Evolutionary conservation across 441 rosid genomes (phyloP), one percentile per base, ranked within the genome.

Genomic region (Adansonia grandidieri): DNA sequence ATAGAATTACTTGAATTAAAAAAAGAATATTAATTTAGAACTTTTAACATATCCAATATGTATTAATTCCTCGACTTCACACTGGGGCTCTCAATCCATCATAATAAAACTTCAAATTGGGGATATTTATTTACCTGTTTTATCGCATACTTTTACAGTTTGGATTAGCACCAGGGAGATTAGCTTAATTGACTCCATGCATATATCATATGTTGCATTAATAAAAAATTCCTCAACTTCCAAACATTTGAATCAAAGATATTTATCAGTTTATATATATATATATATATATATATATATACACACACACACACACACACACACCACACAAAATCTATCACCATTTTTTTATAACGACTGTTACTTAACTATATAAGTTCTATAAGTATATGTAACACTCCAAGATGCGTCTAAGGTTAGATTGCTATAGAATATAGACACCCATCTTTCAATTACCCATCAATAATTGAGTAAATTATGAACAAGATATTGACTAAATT

Each of bases 181-280:
- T 13, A 51, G 17, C 57, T 51, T 14, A 14, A 14, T 51, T 13
- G 45, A 6, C 8, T 42, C 45, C 45, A 42, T 42, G 45, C 45
- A 42, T 42, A 42, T 42, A 4, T 51, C 63, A 7, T 5, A n/a
- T 28, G 5, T 5, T 24, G 2, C 6, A 53, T 71, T 28, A 60
- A 60, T 8, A 60, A 6, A 14, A 9, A 67, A 45, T 67, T 44
- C 14, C 20, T 6, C 9, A 71, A 53, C 75, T 14, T 32, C 74
- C 74, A 70, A 70, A 58, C 19, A 22, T 71, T 53, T 71, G 22
- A 50, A 22, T 50, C 58, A 47, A 32, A 32, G 48, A 50, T 71
- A 11, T 13, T 63, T 63, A 40, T 63, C 68, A 63, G 8, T 2
- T 1, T 42, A 5, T 42, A 2, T 40, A 2, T 40, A 40, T 40